Evolutionary conservation across 2,329 filamentous ascomycete genomes (phyloP), one percentile per base, ranked within the genome.

Genomic region (Plectosphaerella cucumerina): DNA sequence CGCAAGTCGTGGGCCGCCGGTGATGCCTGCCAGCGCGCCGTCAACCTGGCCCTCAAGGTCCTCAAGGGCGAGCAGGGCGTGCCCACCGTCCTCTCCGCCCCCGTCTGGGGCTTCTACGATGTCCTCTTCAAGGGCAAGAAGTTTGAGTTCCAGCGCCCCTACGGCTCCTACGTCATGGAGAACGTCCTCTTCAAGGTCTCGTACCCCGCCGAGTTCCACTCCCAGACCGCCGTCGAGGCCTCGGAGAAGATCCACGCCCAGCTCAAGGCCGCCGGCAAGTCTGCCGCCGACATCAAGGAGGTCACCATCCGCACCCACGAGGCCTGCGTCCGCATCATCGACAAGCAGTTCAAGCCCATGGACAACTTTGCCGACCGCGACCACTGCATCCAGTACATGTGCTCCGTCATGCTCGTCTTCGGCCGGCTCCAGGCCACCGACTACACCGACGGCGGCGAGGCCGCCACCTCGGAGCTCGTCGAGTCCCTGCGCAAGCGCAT

Each of bases 351-450:
- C 82, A 97, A 97, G 83, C 86, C 92, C 62, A 96, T 99, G 90
- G 92, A 97, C 80, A 99, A 99, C 85, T 99, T 97, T 67, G 94
- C 94, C 66, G 94, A 99, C 76, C 91, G 94, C 66, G 94, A 99
- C 74, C 94, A 99, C 82, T 99, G 94, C 76, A 93, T 99, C 61
- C 94, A 97, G 78, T 99, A 99, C 84, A 99, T 99, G 94, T 89
- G 90, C 67, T 80, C 92, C 58, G 91, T 90, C 64, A 97, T 97
- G 91, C 87, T 99, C 60, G 87, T 88, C 60, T 97, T 93, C 72
- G 90, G 94, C 70, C 91, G 94, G 59, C 87, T 99, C 56, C 89
- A 92, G 62, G 93, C 94, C 47, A 89, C 81, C 58, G 94, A 99
- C 77, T 99, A 99, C 79, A 85, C 85, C 44, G 94, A 99, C 69